Evolutionary conservation across 192 early-diverging fungal species (phyloP), one percentile per base, ranked within the genome.

Genomic region (Chytriomyces hyalinus): DNA sequence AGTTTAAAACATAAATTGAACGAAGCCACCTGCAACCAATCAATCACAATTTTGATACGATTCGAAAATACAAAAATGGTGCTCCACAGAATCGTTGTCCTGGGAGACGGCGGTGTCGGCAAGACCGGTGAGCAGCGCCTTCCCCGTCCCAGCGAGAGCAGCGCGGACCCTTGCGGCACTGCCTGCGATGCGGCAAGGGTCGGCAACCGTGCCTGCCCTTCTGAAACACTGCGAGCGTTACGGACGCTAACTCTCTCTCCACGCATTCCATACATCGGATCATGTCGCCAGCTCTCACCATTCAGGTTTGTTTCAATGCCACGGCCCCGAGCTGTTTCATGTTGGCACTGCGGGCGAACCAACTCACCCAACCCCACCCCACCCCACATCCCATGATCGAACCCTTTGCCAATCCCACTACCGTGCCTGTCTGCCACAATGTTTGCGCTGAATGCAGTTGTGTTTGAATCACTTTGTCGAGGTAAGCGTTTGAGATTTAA

Each of bases 31-130:
- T 36, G 36, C 36, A 36, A 36, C 36, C 36, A 36, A 36, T 36
- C 36, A 36, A 36, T 36, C 36, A 36, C 36, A 36, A 3, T 36
- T 36, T 4, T 36, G 36, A 36, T 36, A 36, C 36, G 36, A 36
- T 36, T 36, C 36, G 36, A 36, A 36, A 36, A 36, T 36, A 36
- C 36, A 36, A 36, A 36, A 36, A 65, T 71, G 70, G 50, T 59
- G 10, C 8, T 83, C 69, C 85, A 86, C 62, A 61, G 81, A 61
- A 62, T 87, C 20, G 86, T 87, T 20, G 86, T 86, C 49, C 79
- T 86, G 44, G 86, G 86, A 22, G 86, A 87, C 70, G 86, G 86
- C 47, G 86, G 86, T 66, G 86, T 87, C 7, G 86, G 86, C 36
- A 87, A 87, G 81, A 87, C 86, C 17, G 80, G 80, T 84, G 61